Conservation (phyloP, 306 rosid species). For the Acacia acuminata region DNA sequence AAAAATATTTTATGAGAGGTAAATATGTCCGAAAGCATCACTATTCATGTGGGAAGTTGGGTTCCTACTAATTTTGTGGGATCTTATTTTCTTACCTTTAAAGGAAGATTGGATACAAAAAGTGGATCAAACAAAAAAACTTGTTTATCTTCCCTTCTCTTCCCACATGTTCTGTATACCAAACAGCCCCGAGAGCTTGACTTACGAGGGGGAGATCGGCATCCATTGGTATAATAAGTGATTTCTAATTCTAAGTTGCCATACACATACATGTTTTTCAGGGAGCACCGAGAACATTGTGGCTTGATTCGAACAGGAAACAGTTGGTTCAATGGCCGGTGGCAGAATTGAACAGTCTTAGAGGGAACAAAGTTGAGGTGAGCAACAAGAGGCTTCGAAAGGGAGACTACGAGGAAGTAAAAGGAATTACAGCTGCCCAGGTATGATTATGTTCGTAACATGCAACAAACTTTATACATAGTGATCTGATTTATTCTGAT, state of each 20-base stretch:
- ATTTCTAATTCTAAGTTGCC: background rate
- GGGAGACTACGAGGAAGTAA: constrained; percentile 48
- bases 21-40: too few species aligned
- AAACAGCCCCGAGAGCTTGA: too few species aligned
- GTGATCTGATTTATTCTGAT: background rate
- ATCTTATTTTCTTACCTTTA: too few species aligned
- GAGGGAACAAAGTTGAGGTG: constrained; percentile 46
- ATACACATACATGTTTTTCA: constrained; percentile 2
- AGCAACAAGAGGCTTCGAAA: constrained; percentile 35
- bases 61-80: too few species aligned
- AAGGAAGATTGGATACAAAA: too few species aligned
- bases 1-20: too few species aligned
- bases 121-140: too few species aligned
- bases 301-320: constrained; percentile 59
- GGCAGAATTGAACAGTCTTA: constrained; percentile 55
- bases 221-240: background rate
- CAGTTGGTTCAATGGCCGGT: constrained; percentile 73
- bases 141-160: too few species aligned
- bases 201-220: too few species aligned
- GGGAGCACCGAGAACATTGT: constrained; percentile 74
- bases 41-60: too few species aligned
- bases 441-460: constrained; percentile 30
- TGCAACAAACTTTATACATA: background rate
- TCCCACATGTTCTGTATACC: too few species aligned
- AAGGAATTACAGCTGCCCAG: constrained; percentile 78